These are phyloP conservation scores for Candida oleophila DNA, from an alignment of 805 yeast species.

Conservation along the genomic window DNA sequence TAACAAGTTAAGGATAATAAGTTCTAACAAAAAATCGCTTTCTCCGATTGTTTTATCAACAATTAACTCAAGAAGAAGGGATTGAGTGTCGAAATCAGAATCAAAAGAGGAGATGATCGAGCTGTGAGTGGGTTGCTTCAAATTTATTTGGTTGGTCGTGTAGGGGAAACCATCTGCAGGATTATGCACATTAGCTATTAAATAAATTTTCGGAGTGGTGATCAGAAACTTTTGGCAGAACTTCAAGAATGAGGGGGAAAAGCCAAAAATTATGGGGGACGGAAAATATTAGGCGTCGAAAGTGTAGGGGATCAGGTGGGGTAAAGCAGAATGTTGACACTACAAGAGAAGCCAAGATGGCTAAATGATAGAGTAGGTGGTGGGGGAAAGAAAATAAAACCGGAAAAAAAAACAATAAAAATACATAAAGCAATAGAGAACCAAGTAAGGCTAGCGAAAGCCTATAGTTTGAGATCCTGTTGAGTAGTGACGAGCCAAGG, in stretches of 20 bases:
- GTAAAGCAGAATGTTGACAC: too few relatives aligned
- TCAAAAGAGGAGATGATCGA: constrained; percentile 2
- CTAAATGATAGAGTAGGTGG: neutral
- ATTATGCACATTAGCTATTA: neutral
- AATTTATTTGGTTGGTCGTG: constrained; percentile 2
- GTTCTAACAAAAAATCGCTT: neutral
- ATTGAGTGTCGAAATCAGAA: neutral
- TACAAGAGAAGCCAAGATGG: too few relatives aligned
- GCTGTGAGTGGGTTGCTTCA: neutral
- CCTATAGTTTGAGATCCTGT: too few relatives aligned
- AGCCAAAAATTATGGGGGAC: neutral
- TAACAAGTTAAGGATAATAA: neutral
- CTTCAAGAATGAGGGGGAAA: neutral
- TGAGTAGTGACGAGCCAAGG: too few relatives aligned
- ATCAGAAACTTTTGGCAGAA: neutral
- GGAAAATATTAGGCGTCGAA: too few relatives aligned
- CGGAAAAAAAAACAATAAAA: neutral
- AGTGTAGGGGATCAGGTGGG: too few relatives aligned
- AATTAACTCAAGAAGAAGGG: neutral
- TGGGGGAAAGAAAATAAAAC: neutral
- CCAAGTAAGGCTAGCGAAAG: too few relatives aligned
- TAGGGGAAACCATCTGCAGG: neutral
- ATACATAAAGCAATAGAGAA: too few relatives aligned
- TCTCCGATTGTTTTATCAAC: neutral
- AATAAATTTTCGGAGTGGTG: neutral